These are phyloP conservation scores for Suillus decipiens DNA, from an alignment of 768 basidiomycete species.

Conservation along the genomic window DNA sequence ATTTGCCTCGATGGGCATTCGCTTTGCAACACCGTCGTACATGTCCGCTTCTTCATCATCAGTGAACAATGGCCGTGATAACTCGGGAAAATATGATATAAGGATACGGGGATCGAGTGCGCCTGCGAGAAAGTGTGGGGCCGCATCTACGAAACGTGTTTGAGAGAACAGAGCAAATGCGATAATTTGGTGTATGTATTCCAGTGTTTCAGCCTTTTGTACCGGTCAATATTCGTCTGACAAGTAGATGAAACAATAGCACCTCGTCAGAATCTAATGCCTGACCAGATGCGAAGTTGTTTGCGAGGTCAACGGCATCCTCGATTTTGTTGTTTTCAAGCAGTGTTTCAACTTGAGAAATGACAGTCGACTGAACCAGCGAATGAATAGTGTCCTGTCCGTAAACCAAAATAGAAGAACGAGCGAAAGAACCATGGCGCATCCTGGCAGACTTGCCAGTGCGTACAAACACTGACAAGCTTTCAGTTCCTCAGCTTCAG, in stretches of 20 bases:
- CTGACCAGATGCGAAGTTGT: constrained; percentile 59
- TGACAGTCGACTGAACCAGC: constrained; percentile 69
- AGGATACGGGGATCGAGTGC: constrained; percentile 83
- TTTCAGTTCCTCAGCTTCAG: not conserved
- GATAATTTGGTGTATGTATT: constrained; percentile 79
- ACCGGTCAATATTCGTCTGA: constrained; percentile 7
- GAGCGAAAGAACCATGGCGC: constrained; percentile 49
- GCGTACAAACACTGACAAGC: not conserved
- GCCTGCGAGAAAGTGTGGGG: constrained; percentile 73
- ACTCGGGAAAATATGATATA: constrained; percentile 75
- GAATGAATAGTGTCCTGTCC: constrained; percentile 61
- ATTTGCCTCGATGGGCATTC: constrained; percentile 65
- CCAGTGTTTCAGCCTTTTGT: constrained; percentile 62
- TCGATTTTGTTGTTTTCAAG: constrained; percentile 64
- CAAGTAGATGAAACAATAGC: constrained; percentile 5
- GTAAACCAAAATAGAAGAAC: constrained; percentile 68
- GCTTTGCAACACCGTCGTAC: constrained; percentile 73
- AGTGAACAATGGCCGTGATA: constrained; percentile 66
- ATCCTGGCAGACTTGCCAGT: constrained; percentile 16
- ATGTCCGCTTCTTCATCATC: constrained; percentile 61
- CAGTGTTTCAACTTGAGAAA: constrained; percentile 70
- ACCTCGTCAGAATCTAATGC: constrained; percentile 30
- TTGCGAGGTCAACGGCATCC: constrained; percentile 63
- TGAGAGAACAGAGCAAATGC: constrained; percentile 79
- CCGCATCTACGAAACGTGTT: constrained; percentile 84